Base-by-base conservation (phyloP, 192 early-diverging fungal species). In the Cetraspora pellucida region DNA sequence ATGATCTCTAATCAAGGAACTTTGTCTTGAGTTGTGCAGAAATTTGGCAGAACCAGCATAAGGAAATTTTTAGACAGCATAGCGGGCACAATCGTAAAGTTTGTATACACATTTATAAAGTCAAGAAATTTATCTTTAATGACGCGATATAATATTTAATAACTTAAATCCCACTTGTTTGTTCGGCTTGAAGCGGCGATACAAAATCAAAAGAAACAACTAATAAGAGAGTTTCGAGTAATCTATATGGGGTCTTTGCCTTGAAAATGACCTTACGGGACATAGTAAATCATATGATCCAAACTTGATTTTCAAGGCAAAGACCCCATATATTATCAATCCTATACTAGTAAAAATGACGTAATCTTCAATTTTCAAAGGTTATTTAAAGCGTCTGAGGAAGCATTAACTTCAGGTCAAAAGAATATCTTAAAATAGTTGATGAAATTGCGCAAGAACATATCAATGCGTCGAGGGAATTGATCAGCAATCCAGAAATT, bases 11-110 rank as follows among this genome's bases (percentile, higher is more conserved):
- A 82, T 54, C 37, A 49, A 43, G 55, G 79, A 19, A 46, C 78
- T 30, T 81, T 82, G 58, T 91, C 91, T 50, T 90, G 88, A 84
- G 77, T 92, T 72, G 93, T 92, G 47, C 91, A 93, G 80, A 99
- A 99, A 88, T 99, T 95, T 89, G 97, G 97, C 74, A 96, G 97
- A 31, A 99, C 97, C 44, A 93, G 90, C 74, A 93, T 99, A 44
- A 96, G 97, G 70, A 96, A 92, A 80, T 92, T 91, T 78, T 74
- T 92, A 14, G 87, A 92, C 31, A 89, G 82, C 66, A 92, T 94
- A 65, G 85, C 89, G 64, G 86, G 85, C 76, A 86, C 84, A 76
- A 96, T 99, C 77, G 89, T 97, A 65, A 92, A 90, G 95, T 95
- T 89, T 84, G 91, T 88, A 47, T 17, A 37, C 17, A 9, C 23